Evolutionary conservation across 78 protist genomes (phyloP).

Genomic region (Guillardia theta): DNA sequence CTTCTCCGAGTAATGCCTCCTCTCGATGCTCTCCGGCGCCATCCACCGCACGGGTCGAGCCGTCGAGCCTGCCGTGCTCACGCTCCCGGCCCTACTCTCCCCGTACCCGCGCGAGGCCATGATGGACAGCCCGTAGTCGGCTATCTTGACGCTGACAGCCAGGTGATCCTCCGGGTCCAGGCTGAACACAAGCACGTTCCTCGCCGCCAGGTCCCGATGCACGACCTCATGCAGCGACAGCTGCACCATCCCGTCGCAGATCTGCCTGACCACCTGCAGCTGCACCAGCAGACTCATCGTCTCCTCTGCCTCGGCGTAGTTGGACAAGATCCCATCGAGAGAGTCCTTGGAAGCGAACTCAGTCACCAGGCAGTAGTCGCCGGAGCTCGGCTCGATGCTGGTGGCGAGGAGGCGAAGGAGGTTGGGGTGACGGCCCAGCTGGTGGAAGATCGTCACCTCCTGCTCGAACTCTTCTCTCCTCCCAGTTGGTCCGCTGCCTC

Average conservation of each 20-base stretch:
- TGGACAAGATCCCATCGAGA: not conserved
- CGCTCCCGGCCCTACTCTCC: not conserved
- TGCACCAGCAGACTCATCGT: not conserved
- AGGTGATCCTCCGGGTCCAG: not conserved
- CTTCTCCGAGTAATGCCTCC: not conserved
- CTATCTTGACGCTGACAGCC: not conserved
- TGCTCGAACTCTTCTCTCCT: no score
- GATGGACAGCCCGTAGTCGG: constrained; percentile 8
- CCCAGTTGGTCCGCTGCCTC: no score
- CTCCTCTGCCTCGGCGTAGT: not conserved
- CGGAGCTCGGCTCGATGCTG: not conserved
- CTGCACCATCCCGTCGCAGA: not conserved
- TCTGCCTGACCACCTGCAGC: not conserved
- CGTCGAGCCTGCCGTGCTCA: not conserved
- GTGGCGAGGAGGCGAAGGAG: not conserved
- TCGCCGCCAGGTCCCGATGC: not conserved
- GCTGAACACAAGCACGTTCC: not conserved
- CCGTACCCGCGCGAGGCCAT: not conserved
- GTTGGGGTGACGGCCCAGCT: not conserved
- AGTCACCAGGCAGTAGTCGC: not conserved
- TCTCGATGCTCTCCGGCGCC: not conserved
- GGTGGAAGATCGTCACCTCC: not conserved
- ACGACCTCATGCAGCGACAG: not conserved
- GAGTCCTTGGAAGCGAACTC: not conserved
- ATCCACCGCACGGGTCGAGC: not conserved